These are phyloP conservation scores for Penicillium malachiteum DNA, from an alignment of 495 filamentous ascomycete genomes.

Conservation along the genomic window DNA sequence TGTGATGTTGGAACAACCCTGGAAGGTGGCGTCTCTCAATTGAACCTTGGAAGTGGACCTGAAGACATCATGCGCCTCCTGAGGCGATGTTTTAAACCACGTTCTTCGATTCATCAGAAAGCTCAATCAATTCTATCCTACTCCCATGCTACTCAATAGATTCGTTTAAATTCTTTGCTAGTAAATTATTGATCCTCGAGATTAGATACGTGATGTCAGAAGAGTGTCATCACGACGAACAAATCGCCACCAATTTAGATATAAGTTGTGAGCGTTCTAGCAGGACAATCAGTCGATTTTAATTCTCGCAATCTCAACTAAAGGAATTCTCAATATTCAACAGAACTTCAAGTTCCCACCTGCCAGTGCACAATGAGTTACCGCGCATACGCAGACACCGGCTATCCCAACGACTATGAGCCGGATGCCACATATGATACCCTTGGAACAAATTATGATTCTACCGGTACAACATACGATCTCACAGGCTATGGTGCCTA, in stretches of 20 bases:
- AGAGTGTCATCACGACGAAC: background rate
- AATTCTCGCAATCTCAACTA: too few relatives aligned
- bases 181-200: too few relatives aligned
- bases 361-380: conserved; percentile 26
- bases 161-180: too few relatives aligned
- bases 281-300: background rate
- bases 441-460: conserved; percentile 18
- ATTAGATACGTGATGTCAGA: background rate
- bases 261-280: background rate
- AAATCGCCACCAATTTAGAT: background rate
- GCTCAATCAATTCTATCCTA: too few relatives aligned
- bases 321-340: background rate
- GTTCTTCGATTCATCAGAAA: background rate
- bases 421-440: conserved; percentile 15
- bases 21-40: background rate
- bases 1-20: background rate
- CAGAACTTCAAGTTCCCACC: background rate
- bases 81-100: background rate
- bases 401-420: conserved; percentile 16
- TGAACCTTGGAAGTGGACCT: background rate
- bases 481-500: conserved; percentile 22
- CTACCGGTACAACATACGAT: conserved; percentile 21
- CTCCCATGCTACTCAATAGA: too few relatives aligned
- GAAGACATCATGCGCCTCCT: conserved; percentile 14
- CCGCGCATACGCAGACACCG: conserved; percentile 12